Conservation (phyloP, 495 filamentous ascomycete species). For the Tirmania nivea region DNA sequence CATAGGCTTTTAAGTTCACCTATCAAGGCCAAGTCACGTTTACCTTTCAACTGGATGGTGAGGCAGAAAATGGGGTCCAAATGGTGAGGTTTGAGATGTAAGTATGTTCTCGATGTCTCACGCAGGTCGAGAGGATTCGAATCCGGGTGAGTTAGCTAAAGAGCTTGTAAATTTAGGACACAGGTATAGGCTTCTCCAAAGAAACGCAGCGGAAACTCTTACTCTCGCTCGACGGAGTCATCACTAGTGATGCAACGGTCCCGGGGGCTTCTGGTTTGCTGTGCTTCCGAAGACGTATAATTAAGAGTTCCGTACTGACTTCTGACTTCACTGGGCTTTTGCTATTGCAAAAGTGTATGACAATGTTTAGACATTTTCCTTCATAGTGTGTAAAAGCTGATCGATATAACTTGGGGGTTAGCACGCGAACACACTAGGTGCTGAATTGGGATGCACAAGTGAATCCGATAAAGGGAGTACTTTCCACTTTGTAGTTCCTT, state of each 20-base stretch:
- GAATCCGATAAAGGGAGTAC: not conserved
- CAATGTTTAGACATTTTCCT: too few relatives aligned
- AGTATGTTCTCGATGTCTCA: not conserved
- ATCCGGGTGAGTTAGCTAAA: too few relatives aligned
- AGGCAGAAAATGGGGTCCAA: slow-evolving; percentile 5
- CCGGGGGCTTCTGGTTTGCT: not conserved
- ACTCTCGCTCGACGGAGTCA: slow-evolving; percentile 7
- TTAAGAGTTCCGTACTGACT: too few relatives aligned
- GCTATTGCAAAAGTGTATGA: too few relatives aligned
- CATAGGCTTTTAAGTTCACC: slow-evolving; percentile 15
- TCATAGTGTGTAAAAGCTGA: too few relatives aligned
- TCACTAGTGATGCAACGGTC: not conserved
- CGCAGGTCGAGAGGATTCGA: too few relatives aligned
- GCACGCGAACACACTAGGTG: not conserved
- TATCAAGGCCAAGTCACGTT: slow-evolving; percentile 7
- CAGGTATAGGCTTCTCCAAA: slow-evolving; percentile 11
- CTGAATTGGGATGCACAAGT: not conserved
- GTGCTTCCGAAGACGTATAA: too few relatives aligned
- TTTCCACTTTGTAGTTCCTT: not conserved
- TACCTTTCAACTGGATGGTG: slow-evolving; percentile 6
- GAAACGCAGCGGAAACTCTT: slow-evolving; percentile 6
- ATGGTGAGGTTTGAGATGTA: slow-evolving; percentile 12
- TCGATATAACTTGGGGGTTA: too few relatives aligned
- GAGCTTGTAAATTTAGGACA: slow-evolving; percentile 7
- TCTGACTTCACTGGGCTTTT: too few relatives aligned